Evolutionary conservation across 2,329 filamentous ascomycete genomes (phyloP).

Genomic region (Aspergillus pseudoviridinutans): DNA sequence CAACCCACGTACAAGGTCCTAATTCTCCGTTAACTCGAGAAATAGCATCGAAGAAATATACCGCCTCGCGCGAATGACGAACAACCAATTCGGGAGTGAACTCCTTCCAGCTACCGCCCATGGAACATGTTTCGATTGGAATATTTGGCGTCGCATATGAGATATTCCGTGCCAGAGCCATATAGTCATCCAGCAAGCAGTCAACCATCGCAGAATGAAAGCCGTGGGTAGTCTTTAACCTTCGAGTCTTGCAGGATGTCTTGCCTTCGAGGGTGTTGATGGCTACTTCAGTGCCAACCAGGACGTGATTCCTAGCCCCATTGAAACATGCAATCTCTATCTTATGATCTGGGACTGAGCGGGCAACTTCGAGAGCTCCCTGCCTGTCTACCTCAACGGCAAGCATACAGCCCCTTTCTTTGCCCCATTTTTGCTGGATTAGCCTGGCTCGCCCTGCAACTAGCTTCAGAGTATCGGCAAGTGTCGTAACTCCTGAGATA

Average conservation of each 20-base stretch:
- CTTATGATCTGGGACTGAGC: background rate
- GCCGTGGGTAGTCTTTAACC: constrained; percentile 45
- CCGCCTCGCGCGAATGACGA: constrained; percentile 42
- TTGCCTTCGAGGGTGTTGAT: constrained; percentile 25
- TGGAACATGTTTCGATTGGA: constrained; percentile 15
- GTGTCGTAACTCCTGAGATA: constrained; percentile 26
- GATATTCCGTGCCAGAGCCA: constrained; percentile 21
- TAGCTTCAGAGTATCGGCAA: constrained; percentile 26
- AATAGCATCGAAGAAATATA: constrained; percentile 47
- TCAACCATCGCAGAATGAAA: constrained; percentile 48
- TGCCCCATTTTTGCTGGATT: constrained; percentile 28
- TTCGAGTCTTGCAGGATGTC: constrained; percentile 26
- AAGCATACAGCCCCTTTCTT: constrained; percentile 33
- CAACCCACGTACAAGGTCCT: constrained; percentile 33
- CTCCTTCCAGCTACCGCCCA: background rate
- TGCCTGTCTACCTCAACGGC: constrained; percentile 28
- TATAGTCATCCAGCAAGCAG: constrained; percentile 22
- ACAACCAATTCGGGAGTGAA: constrained; percentile 29
- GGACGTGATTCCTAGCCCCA: constrained; percentile 39
- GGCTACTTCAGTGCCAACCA: constrained; percentile 36
- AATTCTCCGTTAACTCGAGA: constrained; percentile 32
- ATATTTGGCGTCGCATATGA: constrained; percentile 32
- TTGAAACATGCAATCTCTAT: constrained; percentile 48
- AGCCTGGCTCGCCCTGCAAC: constrained; percentile 28
- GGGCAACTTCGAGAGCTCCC: background rate